A percentile compares a stretch with the other conserved stretches of the same genome.
Conservation (phyloP, 352 stramenopile species). For the Globisporangium radiosum region DNA sequence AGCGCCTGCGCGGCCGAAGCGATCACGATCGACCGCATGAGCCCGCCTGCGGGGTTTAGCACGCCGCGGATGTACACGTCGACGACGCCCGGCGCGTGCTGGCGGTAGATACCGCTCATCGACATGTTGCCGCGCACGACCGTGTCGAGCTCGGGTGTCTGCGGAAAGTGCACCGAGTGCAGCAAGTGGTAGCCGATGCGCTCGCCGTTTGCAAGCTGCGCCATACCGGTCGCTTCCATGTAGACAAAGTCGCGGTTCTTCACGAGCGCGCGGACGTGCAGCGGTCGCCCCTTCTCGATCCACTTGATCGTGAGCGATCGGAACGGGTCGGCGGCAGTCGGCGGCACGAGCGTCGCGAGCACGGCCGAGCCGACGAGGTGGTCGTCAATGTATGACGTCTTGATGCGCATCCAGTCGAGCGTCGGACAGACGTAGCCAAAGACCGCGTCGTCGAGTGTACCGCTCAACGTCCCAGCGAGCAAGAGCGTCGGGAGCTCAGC, state of each 20-base stretch:
- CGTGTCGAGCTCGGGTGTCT: slow-evolving; percentile 27
- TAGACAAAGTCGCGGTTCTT: slow-evolving; percentile 63
- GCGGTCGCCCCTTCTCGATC: slow-evolving; percentile 37
- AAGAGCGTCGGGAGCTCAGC: slow-evolving; percentile 5
- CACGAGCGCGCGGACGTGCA: slow-evolving; percentile 34
- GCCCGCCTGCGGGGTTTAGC: slow-evolving; percentile 21
- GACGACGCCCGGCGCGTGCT: slow-evolving; percentile 28
- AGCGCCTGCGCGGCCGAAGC: slow-evolving; percentile 25
- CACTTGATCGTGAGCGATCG: slow-evolving; percentile 32
- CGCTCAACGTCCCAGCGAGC: slow-evolving; percentile 10
- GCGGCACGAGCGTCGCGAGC: slow-evolving; percentile 11
- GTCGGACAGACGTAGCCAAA: slow-evolving; percentile 18
- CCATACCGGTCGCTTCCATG: slow-evolving; percentile 48
- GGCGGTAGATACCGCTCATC: slow-evolving; percentile 47
- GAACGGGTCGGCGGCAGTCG: slow-evolving; percentile 6
- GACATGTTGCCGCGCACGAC: slow-evolving; percentile 43
- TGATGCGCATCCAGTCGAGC: slow-evolving; percentile 43
- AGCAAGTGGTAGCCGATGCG: slow-evolving; percentile 11
- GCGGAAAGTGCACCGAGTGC: slow-evolving; percentile 49
- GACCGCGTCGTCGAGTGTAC: slow-evolving; percentile 14
- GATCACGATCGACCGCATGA: slow-evolving; percentile 30
- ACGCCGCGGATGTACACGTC: slow-evolving; percentile 45
- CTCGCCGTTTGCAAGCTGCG: slow-evolving; percentile 9
- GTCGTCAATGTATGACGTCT: slow-evolving; percentile 37
- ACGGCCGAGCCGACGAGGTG: slow-evolving; percentile 8